A percentile compares a stretch with the other conserved stretches of the same genome.
phyloP scores from a whole-genome alignment of 352 stramenopile species.

The Thalassiosira livingstoniorum region DNA sequence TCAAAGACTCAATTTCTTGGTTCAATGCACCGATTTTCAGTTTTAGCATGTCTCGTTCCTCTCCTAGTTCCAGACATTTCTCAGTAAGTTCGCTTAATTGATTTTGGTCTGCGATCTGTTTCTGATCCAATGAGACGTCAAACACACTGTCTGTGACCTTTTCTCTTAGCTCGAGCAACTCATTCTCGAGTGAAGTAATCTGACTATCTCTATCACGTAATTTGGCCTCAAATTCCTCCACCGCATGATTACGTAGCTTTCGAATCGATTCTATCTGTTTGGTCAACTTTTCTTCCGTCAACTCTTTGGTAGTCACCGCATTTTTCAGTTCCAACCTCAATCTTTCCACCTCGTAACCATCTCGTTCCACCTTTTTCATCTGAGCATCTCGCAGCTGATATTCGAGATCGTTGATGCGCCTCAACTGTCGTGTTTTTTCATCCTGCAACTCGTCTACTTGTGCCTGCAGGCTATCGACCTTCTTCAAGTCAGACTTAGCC shows the following conservation, averaged over 20 bases:
- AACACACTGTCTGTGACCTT: slow-evolving; percentile 28
- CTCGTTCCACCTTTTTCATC: slow-evolving; percentile 17
- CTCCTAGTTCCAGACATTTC: slow-evolving; percentile 30
- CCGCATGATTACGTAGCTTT: slow-evolving; percentile 44
- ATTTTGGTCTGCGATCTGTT: slow-evolving; percentile 18
- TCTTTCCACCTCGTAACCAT: slow-evolving; percentile 44
- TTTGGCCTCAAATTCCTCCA: slow-evolving; percentile 49
- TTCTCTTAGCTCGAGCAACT: slow-evolving; percentile 49
- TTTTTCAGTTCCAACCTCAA: slow-evolving; percentile 49
- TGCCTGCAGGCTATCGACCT: slow-evolving; percentile 33
- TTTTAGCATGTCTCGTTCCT: slow-evolving; percentile 42
- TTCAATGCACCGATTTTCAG: slow-evolving; percentile 39
- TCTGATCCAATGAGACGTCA: slow-evolving; percentile 37
- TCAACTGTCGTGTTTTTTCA: slow-evolving; percentile 34
- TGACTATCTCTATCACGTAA: slow-evolving; percentile 34
- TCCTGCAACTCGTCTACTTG: slow-evolving; percentile 38
- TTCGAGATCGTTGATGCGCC: slow-evolving; percentile 52
- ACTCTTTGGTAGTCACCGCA: slow-evolving; percentile 44
- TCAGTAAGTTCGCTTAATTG: slow-evolving; percentile 25
- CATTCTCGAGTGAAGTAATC: slow-evolving; percentile 50
- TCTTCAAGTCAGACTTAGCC: slow-evolving; percentile 18
- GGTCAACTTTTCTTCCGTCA: slow-evolving; percentile 49
- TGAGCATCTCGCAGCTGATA: slow-evolving; percentile 51
- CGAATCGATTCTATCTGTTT: slow-evolving; percentile 59
- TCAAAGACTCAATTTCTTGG: slow-evolving; percentile 52